Evolutionary conservation across 2,329 filamentous ascomycete species (phyloP), one percentile per base, ranked within the genome.

Genomic region (Stagonosporopsis tanaceti): DNA sequence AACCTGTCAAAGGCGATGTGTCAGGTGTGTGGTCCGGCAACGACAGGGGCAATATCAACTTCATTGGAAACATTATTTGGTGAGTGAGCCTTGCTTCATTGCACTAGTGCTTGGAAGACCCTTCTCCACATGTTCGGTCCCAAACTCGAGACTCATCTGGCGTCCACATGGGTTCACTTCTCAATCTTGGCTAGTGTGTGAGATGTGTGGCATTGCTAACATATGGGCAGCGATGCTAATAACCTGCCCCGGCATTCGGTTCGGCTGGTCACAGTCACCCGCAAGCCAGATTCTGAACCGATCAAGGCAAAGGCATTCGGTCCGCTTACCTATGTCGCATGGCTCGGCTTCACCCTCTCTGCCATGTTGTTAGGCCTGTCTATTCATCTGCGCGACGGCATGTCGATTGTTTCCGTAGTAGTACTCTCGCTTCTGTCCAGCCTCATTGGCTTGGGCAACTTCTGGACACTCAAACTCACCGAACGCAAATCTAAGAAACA

Each of bases 11-110:
- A 4, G 80, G 77, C 1, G 66, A 68, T 51, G 80, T 82, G 1
- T 79, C 79, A 1, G 81, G 76, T 1, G 78, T 83, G 2, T 72
- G 77, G 44, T 82, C 80, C 7, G 81, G 81, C 15, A 83, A 83
- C 52, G 67, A 78, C 38, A 76, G 77, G 48, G 73, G 79, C 47
- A 69, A 76, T 48, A 75, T 83, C 39, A 80, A 83, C 57, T 80
- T 83, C 66, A 77, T 84, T 58, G 81, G 80, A 12, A 74, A 81
- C 54, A 76, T 82, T 51, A 68, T 82, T 15, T 77, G 80, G 77
- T 80, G 50, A 58, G 61, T 53, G 38, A 27, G 30, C 45, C 38
- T 61, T 45, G 15, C 32, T 41, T 58, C 17, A 51, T 2, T 4
- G 6, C 30, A 6, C 20, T 46, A 48, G 17, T 24, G 27, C 46